Percentiles rank a stretch among this genome's conserved stretches.
Evolutionary conservation across 805 yeast genomes (phyloP).

Genomic region (Torulaspora delbrueckii): DNA sequence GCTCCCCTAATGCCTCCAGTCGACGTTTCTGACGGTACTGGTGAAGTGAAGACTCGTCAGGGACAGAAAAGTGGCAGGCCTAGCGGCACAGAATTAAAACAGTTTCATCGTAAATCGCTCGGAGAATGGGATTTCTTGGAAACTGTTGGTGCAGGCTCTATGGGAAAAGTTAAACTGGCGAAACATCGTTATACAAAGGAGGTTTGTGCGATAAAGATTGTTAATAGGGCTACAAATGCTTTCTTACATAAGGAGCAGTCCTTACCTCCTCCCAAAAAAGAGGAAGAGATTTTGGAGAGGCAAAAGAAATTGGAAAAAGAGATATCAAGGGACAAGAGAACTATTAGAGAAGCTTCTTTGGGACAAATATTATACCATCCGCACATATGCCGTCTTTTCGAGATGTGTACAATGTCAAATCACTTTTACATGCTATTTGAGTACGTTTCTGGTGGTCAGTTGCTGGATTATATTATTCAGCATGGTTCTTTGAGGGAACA

Average conservation of each 20-base stretch:
- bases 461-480: constrained; percentile 93
- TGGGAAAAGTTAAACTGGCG: constrained; percentile 98
- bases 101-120: constrained; percentile 76
- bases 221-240: constrained; percentile 79
- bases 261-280: constrained; percentile 60
- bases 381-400: constrained; percentile 84
- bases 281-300: constrained; percentile 53
- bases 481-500: constrained; percentile 93
- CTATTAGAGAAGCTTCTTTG: constrained; percentile 91
- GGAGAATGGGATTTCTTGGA: constrained; percentile 97
- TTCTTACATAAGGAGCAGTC: constrained; percentile 67
- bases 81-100: constrained; percentile 25
- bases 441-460: constrained; percentile 94
- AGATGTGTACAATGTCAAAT: constrained; percentile 92
- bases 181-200: constrained; percentile 75
- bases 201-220: constrained; percentile 87
- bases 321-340: constrained; percentile 83
- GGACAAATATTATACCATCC: constrained; percentile 90
- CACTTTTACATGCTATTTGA: constrained; percentile 97
- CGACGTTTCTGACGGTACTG: constrained; percentile 16
- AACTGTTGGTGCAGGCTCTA: constrained; percentile 96
- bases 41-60: constrained; percentile 6
- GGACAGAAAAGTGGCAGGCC: constrained; percentile 13
- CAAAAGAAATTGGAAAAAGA: constrained; percentile 75
- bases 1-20: constrained; percentile 25